Evolutionary conservation across 2,329 filamentous ascomycete species (phyloP).

Genomic region (Colletotrichum brevisporum): DNA sequence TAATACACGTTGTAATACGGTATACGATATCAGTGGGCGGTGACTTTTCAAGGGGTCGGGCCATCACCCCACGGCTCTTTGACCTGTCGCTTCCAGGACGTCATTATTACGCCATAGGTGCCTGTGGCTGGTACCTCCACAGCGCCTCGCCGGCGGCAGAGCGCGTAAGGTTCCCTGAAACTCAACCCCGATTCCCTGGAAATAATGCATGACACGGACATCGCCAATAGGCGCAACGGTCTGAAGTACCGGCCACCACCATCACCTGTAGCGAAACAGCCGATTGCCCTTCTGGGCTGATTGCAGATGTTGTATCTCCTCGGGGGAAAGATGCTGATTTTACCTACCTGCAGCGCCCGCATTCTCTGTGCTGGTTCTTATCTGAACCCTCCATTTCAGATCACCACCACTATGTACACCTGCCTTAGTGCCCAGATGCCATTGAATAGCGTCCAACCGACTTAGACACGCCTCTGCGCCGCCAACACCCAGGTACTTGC

Average conservation of each 20-base stretch:
- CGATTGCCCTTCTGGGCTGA: conserved; percentile 7
- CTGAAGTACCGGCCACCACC: too few relatives aligned
- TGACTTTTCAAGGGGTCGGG: not conserved
- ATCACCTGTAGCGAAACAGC: too few relatives aligned
- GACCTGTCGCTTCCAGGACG: conserved; percentile 14
- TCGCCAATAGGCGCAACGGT: too few relatives aligned
- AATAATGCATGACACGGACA: too few relatives aligned
- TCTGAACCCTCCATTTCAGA: not conserved
- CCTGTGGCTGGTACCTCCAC: not conserved
- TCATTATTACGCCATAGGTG: conserved; percentile 37
- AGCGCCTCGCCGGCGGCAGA: not conserved
- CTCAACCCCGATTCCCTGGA: too few relatives aligned
- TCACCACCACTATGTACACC: not conserved
- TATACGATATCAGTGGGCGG: not conserved
- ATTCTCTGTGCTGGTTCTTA: too few relatives aligned
- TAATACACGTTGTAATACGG: not conserved
- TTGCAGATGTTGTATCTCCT: conserved; percentile 13
- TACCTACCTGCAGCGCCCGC: not conserved
- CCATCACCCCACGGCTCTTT: conserved; percentile 6
- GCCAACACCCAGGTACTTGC: too few relatives aligned
- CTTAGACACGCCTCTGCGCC: too few relatives aligned
- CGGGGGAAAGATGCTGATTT: conserved; percentile 3
- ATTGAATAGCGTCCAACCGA: not conserved
- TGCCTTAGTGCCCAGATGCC: not conserved
- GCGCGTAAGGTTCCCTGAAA: too few relatives aligned